Evolutionary conservation across 768 basidiomycete species (phyloP), one percentile per base, ranked within the genome.

Genomic region (Lentinula edodes): DNA sequence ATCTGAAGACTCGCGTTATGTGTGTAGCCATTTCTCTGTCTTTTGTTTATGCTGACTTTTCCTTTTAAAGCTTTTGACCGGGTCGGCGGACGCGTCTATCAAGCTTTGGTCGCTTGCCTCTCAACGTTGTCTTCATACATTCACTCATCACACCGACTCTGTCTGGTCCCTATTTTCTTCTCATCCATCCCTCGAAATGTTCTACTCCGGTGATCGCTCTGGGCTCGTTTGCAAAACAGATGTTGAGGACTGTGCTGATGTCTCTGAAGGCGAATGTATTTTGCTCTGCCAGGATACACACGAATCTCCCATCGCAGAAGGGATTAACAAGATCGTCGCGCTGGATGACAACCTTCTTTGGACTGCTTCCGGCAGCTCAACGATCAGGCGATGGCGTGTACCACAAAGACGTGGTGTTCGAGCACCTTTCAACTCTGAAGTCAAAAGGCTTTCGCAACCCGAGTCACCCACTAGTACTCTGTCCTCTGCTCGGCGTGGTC

Each of bases 161-260:
- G 94, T 98, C 51, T 98, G 97, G 96, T 88, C 95, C 0, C 78
- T 99, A 6, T 86, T 85, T 69, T 96, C 95, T 8, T 80, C 85
- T 0, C 95, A 98, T 70, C 92, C 95, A 0, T 86, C 89, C 7
- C 79, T 99, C 56, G 80, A 86, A 70, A 80, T 86, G 1, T 99
- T 99, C 76, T 98, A 96, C 74, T 97, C 95, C 0, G 97, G 96
- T 9, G 96, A 98, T 67, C 83, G 91, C 34, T 85, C 90, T 3
- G 97, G 96, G n/a, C 78, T 88, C 61, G 86, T 98, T 6, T 93
- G 92, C 71, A 87, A 87, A 65, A 88, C 95, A n/a, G 97, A 99
- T 66, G 84, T 96, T 2, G 92, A 95, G 66, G 86, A 83, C 42
- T 89, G 86, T 63, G 74, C 80, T 13, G 91, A 95, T 60, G 80